These are phyloP conservation scores for Clausena lansium DNA, from an alignment of 345 rosid species.

Conservation along the genomic window DNA sequence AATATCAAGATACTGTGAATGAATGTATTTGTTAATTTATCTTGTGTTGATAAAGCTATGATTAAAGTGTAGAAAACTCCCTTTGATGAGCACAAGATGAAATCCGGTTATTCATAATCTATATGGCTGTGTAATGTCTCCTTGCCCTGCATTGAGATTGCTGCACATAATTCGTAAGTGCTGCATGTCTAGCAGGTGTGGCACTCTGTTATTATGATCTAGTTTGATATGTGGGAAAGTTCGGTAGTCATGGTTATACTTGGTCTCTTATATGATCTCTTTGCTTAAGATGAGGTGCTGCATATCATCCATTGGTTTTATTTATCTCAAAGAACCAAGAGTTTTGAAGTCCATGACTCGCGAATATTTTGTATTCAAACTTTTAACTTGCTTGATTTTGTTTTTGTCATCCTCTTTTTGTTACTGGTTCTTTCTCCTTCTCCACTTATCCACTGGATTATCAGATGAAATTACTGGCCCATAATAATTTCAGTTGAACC, in stretches of 20 bases:
- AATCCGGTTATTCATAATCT: not conserved
- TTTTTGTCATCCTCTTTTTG: not conserved
- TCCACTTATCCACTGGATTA: not conserved
- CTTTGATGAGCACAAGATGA: not conserved
- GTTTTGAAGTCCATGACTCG: not conserved
- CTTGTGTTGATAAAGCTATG: no score
- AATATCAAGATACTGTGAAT: no score
- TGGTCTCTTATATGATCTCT: not conserved
- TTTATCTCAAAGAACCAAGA: not conserved
- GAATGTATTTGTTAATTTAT: no score
- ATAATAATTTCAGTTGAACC: not conserved
- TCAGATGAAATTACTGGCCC: not conserved
- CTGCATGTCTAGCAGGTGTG: not conserved
- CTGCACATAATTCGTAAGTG: not conserved
- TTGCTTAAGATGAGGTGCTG: not conserved
- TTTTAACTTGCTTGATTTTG: not conserved
- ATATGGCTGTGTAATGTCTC: not conserved
- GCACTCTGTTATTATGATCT: not conserved
- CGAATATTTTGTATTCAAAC: not conserved
- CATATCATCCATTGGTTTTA: not conserved
- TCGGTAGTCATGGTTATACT: not conserved
- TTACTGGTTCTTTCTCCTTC: not conserved
- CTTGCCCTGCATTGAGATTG: not conserved
- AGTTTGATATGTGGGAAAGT: not conserved
- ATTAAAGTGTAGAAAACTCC: not conserved